phyloP scores from a whole-genome alignment of 805 yeast species.

The Sugiyamaella mastotermitis region DNA sequence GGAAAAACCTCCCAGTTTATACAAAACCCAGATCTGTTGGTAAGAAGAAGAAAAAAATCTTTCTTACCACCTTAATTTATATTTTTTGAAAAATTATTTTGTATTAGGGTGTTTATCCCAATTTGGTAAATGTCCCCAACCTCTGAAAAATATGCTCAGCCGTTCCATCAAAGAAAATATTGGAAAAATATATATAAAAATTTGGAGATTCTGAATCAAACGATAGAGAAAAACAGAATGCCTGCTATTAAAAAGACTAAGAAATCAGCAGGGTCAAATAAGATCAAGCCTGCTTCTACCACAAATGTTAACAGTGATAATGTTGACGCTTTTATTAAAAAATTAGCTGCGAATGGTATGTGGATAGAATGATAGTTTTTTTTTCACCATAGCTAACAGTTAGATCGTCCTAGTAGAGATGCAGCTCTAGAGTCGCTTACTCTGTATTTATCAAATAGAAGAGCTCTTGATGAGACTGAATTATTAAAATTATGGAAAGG shows the following conservation, averaged over 20 bases:
- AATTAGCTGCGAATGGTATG: slow-evolving; percentile 77
- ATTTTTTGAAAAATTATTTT: too few species aligned
- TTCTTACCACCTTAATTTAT: too few species aligned
- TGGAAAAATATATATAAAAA: too few species aligned
- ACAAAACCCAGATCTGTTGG: slow-evolving; percentile 17
- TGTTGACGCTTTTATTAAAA: slow-evolving; percentile 43
- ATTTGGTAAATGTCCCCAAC: too few species aligned
- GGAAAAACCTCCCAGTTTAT: slow-evolving; percentile 6
- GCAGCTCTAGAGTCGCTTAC: slow-evolving; percentile 62
- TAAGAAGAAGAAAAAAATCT: slow-evolving; percentile 13
- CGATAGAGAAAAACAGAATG: too few species aligned
- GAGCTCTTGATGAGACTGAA: slow-evolving; percentile 42
- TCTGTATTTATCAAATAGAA: slow-evolving; percentile 45
- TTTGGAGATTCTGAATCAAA: too few species aligned
- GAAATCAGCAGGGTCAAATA: slow-evolving; percentile 1
- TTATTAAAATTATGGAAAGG: slow-evolving; percentile 92
- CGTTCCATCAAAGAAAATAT: too few species aligned
- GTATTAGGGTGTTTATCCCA: too few species aligned
- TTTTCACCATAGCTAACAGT: too few species aligned
- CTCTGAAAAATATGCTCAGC: too few species aligned
- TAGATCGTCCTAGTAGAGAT: slow-evolving; percentile 62
- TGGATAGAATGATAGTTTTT: too few species aligned
- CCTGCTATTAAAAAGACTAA: slow-evolving; percentile 10
- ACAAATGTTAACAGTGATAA: neutral
- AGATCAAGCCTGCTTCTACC: too few species aligned